These are phyloP conservation scores for Phenoliferia sp. DNA, from an alignment of 1,284 basidiomycete genomes.

Conservation along the genomic window DNA sequence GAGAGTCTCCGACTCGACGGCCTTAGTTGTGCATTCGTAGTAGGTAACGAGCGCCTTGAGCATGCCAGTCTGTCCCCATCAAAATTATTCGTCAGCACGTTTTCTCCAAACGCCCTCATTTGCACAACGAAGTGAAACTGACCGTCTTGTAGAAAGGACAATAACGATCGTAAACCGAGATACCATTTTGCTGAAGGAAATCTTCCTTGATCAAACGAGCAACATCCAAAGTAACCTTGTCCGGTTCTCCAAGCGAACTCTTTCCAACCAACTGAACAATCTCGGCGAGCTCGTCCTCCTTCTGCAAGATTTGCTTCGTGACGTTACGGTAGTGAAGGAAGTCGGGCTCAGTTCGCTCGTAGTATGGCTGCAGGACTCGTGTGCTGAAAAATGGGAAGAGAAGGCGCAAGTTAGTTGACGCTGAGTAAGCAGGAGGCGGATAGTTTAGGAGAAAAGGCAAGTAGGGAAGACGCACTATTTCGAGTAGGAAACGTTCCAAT, in stretches of 20 bases:
- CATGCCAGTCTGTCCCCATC: slow-evolving; percentile 75
- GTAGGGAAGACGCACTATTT: slow-evolving; percentile 59
- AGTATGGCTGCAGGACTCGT: slow-evolving; percentile 88
- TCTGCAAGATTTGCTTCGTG: slow-evolving; percentile 95
- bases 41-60: slow-evolving; percentile 92
- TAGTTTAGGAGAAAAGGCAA: background rate
- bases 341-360: slow-evolving; percentile 83
- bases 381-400: slow-evolving; percentile 45
- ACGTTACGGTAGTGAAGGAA: slow-evolving; percentile 88
- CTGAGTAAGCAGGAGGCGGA: too few relatives aligned
- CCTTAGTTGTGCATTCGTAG: slow-evolving; percentile 80
- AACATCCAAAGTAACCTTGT: slow-evolving; percentile 98
- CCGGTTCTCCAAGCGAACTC: slow-evolving; percentile 91
- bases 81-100: too few relatives aligned
- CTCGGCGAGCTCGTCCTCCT: slow-evolving; percentile 96
- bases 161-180: slow-evolving; percentile 94
- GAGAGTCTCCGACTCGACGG: slow-evolving; percentile 68
- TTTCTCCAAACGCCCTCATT: background rate
- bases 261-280: slow-evolving; percentile 99
- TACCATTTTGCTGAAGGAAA: slow-evolving; percentile 98
- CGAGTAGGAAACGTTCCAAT: slow-evolving; percentile 98
- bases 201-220: slow-evolving; percentile 88
- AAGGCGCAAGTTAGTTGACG: background rate
- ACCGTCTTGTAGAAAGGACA: slow-evolving; percentile 94
- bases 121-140: background rate